Conservation (phyloP, 192 early-diverging fungal genomes). For the Coemansia sp. region DNA sequence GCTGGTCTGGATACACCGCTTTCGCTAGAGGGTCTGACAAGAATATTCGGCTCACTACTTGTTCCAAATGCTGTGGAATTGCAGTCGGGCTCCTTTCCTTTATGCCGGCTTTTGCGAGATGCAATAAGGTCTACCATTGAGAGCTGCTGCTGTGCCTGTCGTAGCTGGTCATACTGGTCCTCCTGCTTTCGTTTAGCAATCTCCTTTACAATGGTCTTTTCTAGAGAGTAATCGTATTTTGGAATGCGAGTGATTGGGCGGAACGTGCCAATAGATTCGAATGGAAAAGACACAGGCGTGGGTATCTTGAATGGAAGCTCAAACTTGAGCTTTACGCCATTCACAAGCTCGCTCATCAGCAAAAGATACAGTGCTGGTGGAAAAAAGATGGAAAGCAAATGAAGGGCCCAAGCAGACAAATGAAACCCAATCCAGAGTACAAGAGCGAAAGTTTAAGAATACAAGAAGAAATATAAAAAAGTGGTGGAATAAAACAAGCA, state of each 20-base stretch:
- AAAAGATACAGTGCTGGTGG: background rate
- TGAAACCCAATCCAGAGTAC: too few relatives aligned
- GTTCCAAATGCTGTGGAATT: background rate
- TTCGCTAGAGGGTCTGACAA: constrained; percentile 41
- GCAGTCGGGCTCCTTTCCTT: constrained; percentile 50
- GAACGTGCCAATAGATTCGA: constrained; percentile 55
- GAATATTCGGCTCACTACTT: background rate
- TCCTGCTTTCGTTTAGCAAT: constrained; percentile 48
- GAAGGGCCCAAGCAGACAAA: background rate
- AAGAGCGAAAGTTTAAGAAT: background rate
- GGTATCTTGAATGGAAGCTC: constrained; percentile 53
- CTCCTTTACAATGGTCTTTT: constrained; percentile 56
- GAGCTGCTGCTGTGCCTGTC: constrained; percentile 53
- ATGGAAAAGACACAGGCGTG: constrained; percentile 52
- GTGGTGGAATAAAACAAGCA: background rate
- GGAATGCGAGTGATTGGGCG: constrained; percentile 50
- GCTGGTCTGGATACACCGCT: constrained; percentile 25
- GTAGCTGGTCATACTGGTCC: constrained; percentile 48
- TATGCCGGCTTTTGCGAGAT: constrained; percentile 50
- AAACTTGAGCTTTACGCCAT: constrained; percentile 52
- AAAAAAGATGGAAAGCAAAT: background rate
- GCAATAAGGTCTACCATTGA: constrained; percentile 56
- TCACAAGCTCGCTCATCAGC: constrained; percentile 42
- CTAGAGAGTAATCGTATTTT: constrained; percentile 57
- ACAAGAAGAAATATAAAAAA: background rate